Evolutionary conservation across 371 early-diverging fungal species (phyloP), one percentile per base, ranked within the genome.

Genomic region (Lichtheimia corymbifera): DNA sequence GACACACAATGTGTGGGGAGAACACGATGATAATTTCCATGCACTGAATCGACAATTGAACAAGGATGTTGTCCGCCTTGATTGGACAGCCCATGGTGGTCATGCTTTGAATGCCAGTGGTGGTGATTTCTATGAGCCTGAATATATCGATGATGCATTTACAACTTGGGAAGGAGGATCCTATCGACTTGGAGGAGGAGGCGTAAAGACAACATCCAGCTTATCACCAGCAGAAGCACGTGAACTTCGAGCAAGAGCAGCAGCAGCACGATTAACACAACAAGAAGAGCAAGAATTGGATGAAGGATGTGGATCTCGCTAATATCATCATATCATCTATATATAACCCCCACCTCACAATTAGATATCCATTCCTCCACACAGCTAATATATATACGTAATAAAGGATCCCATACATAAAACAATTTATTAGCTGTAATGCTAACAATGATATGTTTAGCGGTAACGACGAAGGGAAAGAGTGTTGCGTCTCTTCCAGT

Each of bases 11-110:
- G 89, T 74, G 50, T 88, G 87, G 81, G 63, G 77, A 14, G 93
- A 87, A 9, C 97, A 96, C 53, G 92, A 93, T 65, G 86, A 86
- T 14, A 76, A 85, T 25, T 96, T 96, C 66, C 93, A 93, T 70
- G 77, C 79, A 5, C 75, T 96, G 7, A 91, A 93, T 63, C 79
- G 93, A 50, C 82, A 90, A 61, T 77, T 93, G 18, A 93, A 91
- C 62, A 82, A 83, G 62, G 91, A 93, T 56, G 88, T 88, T 0
- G 74, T 87, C 13, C 70, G 71, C 22, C 59, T 89, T 52, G 86
- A 90, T 58, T 87, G 88, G 88, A 85, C 85, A 15, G 77, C 77
- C 3, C 74, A 78, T 55, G 76, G 83, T 2, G 89, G 84, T 1
- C 73, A 71, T 20, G 58, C 59, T 9, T 55, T 86, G 7, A 35